Percentiles rank a stretch among this genome's conserved stretches.
Conservation (phyloP, 192 early-diverging fungal species). For the Coemansia sp. region DNA sequence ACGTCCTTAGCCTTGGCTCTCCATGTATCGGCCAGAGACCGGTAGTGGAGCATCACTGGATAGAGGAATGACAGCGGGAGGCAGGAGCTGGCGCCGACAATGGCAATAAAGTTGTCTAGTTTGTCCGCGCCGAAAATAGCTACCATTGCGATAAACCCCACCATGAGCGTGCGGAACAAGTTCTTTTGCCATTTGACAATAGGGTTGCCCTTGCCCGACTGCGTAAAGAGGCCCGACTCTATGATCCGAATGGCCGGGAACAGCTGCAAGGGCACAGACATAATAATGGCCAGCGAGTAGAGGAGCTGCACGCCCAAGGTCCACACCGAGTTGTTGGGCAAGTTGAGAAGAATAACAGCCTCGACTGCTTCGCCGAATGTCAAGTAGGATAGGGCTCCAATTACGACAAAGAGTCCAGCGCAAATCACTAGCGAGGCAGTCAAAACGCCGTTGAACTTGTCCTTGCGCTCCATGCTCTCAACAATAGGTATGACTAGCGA, state of each 20-base stretch:
- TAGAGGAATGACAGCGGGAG: slow-evolving; percentile 79
- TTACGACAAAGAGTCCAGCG: slow-evolving; percentile 73
- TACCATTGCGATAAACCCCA: slow-evolving; percentile 66
- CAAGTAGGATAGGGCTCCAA: slow-evolving; percentile 81
- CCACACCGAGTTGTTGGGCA: slow-evolving; percentile 65
- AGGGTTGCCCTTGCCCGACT: slow-evolving; percentile 75
- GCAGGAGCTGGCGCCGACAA: slow-evolving; percentile 78
- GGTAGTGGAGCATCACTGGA: slow-evolving; percentile 81
- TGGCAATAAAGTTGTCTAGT: slow-evolving; percentile 78
- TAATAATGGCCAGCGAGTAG: slow-evolving; percentile 89
- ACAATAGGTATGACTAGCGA: slow-evolving; percentile 75
- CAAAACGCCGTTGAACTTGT: slow-evolving; percentile 82
- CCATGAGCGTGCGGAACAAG: slow-evolving; percentile 66
- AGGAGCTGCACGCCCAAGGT: slow-evolving; percentile 75
- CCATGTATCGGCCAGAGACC: slow-evolving; percentile 57
- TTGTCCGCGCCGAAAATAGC: slow-evolving; percentile 74
- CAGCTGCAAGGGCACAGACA: slow-evolving; percentile 88
- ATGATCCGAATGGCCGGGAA: slow-evolving; percentile 94
- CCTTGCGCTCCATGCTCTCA: slow-evolving; percentile 86
- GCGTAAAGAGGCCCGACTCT: slow-evolving; percentile 79
- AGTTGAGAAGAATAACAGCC: slow-evolving; percentile 84
- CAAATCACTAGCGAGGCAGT: slow-evolving; percentile 75
- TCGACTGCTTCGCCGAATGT: slow-evolving; percentile 82
- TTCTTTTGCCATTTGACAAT: slow-evolving; percentile 89
- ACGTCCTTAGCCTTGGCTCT: slow-evolving; percentile 58